These are phyloP conservation scores for Flaveria trinervia DNA, from an alignment of 129 eudicot genomes.

Conservation along the genomic window DNA sequence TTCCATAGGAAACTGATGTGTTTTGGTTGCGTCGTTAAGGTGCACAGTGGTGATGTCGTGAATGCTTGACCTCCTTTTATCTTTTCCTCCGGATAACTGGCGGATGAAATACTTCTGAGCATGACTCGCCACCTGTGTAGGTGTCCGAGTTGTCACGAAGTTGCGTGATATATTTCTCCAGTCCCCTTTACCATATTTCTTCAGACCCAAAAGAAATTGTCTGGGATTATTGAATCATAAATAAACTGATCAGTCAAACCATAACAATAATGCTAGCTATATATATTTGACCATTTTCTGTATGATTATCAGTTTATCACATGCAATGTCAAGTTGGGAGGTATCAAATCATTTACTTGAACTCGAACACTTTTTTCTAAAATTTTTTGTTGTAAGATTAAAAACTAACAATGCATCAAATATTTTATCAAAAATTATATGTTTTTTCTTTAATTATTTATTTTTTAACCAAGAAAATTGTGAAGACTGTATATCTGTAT, in stretches of 20 bases:
- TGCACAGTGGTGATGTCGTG: slow-evolving; percentile 84
- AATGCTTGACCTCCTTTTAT: slow-evolving; percentile 84
- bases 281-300: too few relatives aligned
- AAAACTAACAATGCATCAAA: neutral
- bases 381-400: too few relatives aligned
- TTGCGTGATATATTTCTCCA: slow-evolving; percentile 89
- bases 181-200: slow-evolving; percentile 90
- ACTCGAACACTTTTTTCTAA: too few relatives aligned
- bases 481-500: too few relatives aligned
- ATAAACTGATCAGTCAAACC: neutral
- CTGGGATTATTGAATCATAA: slow-evolving; percentile 39
- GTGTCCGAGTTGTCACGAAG: slow-evolving; percentile 79
- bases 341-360: too few relatives aligned
- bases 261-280: too few relatives aligned
- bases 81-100: slow-evolving; percentile 76
- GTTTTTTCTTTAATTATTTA: neutral
- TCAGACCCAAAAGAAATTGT: slow-evolving; percentile 81
- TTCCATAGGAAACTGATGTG: slow-evolving; percentile 34
- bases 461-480: too few relatives aligned
- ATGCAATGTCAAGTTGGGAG: too few relatives aligned
- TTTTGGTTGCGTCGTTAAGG: slow-evolving; percentile 45
- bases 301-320: too few relatives aligned
- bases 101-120: slow-evolving; percentile 89
- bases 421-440: neutral
- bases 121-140: slow-evolving; percentile 95